These are phyloP conservation scores for Teratosphaeria gauchensis DNA, from an alignment of 2,329 filamentous ascomycete genomes.

Conservation along the genomic window DNA sequence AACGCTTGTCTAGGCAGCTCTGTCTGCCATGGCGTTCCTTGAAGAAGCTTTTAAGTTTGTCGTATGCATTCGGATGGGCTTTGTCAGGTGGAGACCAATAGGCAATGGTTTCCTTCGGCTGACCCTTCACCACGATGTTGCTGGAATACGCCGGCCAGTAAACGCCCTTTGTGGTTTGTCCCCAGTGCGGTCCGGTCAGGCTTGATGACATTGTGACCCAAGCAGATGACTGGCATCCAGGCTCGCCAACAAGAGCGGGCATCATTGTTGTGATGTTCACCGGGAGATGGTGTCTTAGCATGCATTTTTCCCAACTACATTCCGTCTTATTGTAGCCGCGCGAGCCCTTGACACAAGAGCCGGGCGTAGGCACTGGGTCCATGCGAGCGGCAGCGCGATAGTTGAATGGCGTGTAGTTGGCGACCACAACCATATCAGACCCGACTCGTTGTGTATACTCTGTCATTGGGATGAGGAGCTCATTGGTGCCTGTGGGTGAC, in stretches of 20 bases:
- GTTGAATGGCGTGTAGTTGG: neutral
- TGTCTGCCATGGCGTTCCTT: neutral
- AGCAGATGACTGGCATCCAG: neutral
- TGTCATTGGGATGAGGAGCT: neutral
- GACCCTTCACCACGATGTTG: neutral
- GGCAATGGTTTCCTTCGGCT: neutral
- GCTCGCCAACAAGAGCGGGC: neutral
- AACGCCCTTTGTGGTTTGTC: neutral
- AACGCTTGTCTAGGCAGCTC: neutral
- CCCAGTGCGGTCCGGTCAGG: neutral
- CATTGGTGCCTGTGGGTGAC: neutral
- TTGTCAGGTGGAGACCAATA: neutral
- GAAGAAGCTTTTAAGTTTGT: neutral
- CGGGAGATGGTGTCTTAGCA: slow-evolving; percentile 1
- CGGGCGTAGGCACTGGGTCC: neutral
- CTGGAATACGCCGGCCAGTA: neutral
- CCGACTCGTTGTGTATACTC: neutral
- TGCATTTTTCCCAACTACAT: neutral
- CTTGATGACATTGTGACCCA: neutral
- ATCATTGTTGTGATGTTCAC: slow-evolving; percentile 2
- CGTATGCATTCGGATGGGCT: neutral
- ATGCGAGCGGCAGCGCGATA: neutral
- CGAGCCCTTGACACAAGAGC: neutral
- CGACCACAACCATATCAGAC: neutral
- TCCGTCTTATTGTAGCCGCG: neutral